Base-by-base conservation (phyloP, 768 basidiomycete species). In the Pisolithus orientalis region DNA sequence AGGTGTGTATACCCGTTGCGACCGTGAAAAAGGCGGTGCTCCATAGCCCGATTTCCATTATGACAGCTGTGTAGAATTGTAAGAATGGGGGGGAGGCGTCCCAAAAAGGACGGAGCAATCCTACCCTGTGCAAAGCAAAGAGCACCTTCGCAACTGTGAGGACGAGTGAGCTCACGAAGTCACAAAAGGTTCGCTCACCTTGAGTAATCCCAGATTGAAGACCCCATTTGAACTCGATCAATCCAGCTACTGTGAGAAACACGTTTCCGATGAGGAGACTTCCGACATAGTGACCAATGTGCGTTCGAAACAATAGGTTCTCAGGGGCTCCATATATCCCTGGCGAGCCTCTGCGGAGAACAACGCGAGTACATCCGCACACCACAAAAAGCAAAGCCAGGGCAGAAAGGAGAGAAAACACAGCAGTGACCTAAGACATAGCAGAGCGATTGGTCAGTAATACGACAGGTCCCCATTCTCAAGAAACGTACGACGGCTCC, bases 231-330 rank as follows among this genome's bases (percentile, higher is more conserved):
- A 83, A 57, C 32, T 76, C 75, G 46, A 87, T 72, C 8, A 84
- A 63, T 38, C 82, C 83, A 49, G 82, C 73, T 14, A 73, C 48
- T 31, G 76, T 73, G 52, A 70, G 78, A 61, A 83, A 68, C 49
- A 79, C 67, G 63, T 87, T 82, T 54, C 77, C 76, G 27, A 82
- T 57, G 54, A 87, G 70, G 51, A 90, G 71, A 59, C 80, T 85
- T 38, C 72, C 74, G n/a, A 79, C 76, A 62, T 87, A 87, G 47
- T 78, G 76, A 1, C 87, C 87, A 13, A 87, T 75, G 56, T 85
- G 85, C 6, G 85, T 85, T 52, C 77, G 75, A 65, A 89, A 86
- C 65, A 88, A 87, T 53, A 80, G 69, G 39, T 75, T 78, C 64
- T 82, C 80, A 31, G 65, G 62, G 4, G 59, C 52, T 44, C 69